These are phyloP conservation scores for Fomitopsis pinicola DNA, from an alignment of 1,284 basidiomycete species.

Conservation along the genomic window DNA sequence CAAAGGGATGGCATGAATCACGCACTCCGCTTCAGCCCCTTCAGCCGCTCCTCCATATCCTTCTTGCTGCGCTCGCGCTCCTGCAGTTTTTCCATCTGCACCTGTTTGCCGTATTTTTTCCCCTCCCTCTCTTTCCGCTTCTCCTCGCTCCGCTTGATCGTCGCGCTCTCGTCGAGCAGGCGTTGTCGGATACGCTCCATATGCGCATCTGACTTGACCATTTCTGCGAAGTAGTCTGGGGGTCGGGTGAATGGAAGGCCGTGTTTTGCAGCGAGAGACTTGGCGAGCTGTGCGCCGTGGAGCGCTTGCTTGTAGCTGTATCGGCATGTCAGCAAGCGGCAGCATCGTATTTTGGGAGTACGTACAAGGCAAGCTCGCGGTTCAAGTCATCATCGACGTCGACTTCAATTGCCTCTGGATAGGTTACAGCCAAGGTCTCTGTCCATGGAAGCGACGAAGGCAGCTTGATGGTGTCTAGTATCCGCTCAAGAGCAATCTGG, in stretches of 20 bases:
- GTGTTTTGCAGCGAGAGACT: slow-evolving; percentile 68
- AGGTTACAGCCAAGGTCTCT: slow-evolving; percentile 77
- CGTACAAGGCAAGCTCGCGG: slow-evolving; percentile 92
- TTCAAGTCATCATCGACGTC: slow-evolving; percentile 88
- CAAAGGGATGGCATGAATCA: slow-evolving; percentile 15
- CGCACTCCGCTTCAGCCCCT: slow-evolving; percentile 85
- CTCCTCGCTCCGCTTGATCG: slow-evolving; percentile 90
- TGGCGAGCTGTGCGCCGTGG: slow-evolving; percentile 75
- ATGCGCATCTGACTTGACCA: slow-evolving; percentile 97
- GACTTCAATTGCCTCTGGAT: slow-evolving; percentile 71
- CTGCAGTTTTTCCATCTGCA: slow-evolving; percentile 83
- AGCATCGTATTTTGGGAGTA: slow-evolving; percentile 11
- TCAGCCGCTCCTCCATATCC: slow-evolving; percentile 80
- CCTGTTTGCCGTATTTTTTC: slow-evolving; percentile 98
- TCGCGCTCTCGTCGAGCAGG: slow-evolving; percentile 84
- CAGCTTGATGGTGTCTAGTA: slow-evolving; percentile 76
- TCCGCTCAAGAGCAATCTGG: slow-evolving; percentile 77
- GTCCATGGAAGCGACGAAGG: slow-evolving; percentile 80
- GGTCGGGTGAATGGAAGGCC: slow-evolving; percentile 91
- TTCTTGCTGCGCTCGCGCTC: slow-evolving; percentile 75
- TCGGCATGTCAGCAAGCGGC: background rate
- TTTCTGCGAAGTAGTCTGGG: slow-evolving; percentile 95
- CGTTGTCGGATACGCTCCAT: slow-evolving; percentile 96
- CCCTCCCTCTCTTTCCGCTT: slow-evolving; percentile 91
- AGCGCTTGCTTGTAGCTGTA: slow-evolving; percentile 93